Evolutionary conservation across 2,329 filamentous ascomycete genomes (phyloP).

Genomic region (Phyllosticta citrichinensis): DNA sequence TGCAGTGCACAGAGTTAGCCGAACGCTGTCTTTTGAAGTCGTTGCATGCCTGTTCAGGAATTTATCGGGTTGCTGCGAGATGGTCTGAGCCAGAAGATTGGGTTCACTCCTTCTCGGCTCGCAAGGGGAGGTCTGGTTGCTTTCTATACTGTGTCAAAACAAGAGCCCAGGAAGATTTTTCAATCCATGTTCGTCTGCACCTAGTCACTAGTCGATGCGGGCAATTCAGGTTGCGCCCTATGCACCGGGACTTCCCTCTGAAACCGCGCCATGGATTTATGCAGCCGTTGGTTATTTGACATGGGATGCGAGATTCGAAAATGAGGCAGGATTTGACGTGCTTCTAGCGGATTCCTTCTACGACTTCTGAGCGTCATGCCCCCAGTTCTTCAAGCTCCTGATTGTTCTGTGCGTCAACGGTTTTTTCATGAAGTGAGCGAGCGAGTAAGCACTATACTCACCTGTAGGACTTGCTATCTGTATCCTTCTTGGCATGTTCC

Average conservation of each 20-base stretch:
- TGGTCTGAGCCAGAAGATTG: background rate
- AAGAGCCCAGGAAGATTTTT: background rate
- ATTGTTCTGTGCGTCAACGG: background rate
- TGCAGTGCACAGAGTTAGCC: background rate
- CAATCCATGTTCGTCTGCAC: background rate
- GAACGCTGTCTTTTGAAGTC: background rate
- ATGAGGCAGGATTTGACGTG: background rate
- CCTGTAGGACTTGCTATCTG: constrained; percentile 45
- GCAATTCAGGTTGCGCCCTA: background rate
- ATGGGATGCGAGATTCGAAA: background rate
- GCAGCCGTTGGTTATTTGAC: background rate
- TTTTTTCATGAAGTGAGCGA: no score
- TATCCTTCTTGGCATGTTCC: constrained; percentile 46
- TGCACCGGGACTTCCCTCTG: background rate
- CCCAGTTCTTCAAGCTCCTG: constrained; percentile 23
- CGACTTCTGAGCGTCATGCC: constrained; percentile 26
- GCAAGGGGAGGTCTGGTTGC: background rate
- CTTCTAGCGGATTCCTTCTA: constrained; percentile 3
- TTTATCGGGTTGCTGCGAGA: background rate
- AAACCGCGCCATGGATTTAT: background rate
- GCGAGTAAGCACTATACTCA: constrained; percentile 28
- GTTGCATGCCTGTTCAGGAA: background rate
- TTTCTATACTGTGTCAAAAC: background rate
- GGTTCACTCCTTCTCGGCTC: background rate
- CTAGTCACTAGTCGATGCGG: background rate